Evolutionary conservation across 75 land plant species (phyloP).

Genomic region (Sequoiadendron giganteum): DNA sequence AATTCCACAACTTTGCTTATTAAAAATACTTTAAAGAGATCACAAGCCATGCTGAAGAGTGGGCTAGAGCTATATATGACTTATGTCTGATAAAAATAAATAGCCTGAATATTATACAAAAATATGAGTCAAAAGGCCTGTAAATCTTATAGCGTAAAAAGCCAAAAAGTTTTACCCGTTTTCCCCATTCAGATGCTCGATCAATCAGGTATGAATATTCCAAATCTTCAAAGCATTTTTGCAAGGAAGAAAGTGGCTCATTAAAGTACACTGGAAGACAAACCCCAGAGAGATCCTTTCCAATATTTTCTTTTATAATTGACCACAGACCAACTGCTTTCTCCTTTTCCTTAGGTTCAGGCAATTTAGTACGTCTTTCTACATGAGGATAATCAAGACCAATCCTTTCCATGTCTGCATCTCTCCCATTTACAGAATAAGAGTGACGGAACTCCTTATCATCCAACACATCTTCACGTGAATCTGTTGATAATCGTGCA

Average conservation of each 20-base stretch:
- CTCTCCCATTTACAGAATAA: conserved; percentile 27
- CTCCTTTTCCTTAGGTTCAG: conserved; percentile 76
- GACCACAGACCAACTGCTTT: conserved; percentile 81
- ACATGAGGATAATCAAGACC: conserved; percentile 57
- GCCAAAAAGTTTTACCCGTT: conserved; percentile 35
- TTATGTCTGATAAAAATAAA: neutral
- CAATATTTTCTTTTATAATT: conserved; percentile 77
- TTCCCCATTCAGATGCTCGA: conserved; percentile 63
- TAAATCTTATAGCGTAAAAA: neutral
- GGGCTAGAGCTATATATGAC: neutral
- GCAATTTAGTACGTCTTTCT: conserved; percentile 47
- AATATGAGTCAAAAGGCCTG: neutral
- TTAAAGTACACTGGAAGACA: conserved; percentile 80
- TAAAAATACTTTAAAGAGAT: neutral
- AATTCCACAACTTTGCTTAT: neutral
- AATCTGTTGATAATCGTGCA: conserved; percentile 3
- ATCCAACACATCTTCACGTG: conserved; percentile 24
- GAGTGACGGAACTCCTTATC: conserved; percentile 31
- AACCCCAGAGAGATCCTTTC: conserved; percentile 76
- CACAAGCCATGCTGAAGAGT: neutral
- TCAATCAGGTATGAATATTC: conserved; percentile 79
- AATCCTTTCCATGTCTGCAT: conserved; percentile 39
- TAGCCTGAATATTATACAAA: neutral
- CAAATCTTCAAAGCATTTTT: conserved; percentile 79
- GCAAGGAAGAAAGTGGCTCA: conserved; percentile 76